Conservation (phyloP, 768 basidiomycete species). For the Strobilomyces dryophilus region DNA sequence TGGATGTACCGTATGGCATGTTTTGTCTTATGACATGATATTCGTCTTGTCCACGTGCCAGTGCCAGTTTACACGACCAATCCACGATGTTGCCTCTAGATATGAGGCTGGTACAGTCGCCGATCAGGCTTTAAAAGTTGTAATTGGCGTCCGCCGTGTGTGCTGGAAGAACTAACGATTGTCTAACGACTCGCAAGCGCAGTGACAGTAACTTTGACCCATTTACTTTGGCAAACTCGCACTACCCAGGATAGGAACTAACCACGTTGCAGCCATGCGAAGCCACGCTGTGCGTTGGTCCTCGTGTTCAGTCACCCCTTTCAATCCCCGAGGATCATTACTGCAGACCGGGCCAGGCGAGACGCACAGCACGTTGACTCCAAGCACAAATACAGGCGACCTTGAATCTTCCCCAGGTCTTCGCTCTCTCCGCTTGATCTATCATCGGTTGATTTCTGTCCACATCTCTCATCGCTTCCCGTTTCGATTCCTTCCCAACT, state of each 20-base stretch:
- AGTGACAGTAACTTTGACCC: too few species aligned
- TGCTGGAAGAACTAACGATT: background rate
- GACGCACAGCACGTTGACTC: conserved; percentile 3
- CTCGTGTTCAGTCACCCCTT: conserved; percentile 13
- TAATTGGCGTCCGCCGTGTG: background rate
- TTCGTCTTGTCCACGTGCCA: background rate
- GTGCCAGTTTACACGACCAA: too few species aligned
- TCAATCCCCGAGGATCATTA: conserved; percentile 21
- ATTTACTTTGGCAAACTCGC: too few species aligned
- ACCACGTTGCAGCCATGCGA: conserved; percentile 10
- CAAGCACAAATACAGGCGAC: conserved; percentile 14
- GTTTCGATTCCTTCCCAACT: background rate
- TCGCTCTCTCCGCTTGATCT: background rate
- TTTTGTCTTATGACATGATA: background rate
- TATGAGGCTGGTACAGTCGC: too few species aligned
- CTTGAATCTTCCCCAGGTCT: background rate
- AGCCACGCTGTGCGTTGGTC: conserved; percentile 1
- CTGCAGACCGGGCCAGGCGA: conserved; percentile 9
- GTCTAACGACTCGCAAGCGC: too few species aligned
- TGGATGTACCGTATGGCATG: background rate
- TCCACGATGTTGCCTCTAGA: too few species aligned
- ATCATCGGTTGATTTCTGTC: background rate
- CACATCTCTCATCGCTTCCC: background rate
- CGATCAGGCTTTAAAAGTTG: too few species aligned
- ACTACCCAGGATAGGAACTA: conserved; percentile 3